Conservation (phyloP, 1,139 yeast species). For the Blastobotrys raffinosifermentans region DNA sequence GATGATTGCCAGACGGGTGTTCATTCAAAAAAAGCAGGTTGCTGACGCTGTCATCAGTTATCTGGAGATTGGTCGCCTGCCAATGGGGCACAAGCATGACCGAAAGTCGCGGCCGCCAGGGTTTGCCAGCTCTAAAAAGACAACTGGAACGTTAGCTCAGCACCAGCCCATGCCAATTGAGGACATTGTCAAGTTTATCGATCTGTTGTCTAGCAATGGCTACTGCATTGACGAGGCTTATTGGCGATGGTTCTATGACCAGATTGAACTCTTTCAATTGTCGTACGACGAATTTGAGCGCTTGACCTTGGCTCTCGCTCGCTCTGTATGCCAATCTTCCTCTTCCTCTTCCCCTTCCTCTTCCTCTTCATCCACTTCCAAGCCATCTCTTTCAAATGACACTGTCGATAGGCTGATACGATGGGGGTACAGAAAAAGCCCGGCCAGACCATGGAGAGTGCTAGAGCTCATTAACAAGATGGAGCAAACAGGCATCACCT, state of each 20-base stretch:
- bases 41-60: slow-evolving; percentile 4
- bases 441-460: slow-evolving; percentile 10
- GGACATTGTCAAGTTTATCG: slow-evolving; percentile 2
- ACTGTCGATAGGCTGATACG: slow-evolving; percentile 2
- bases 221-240: not conserved
- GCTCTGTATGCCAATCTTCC: too few species aligned
- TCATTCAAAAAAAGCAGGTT: slow-evolving; percentile 1
- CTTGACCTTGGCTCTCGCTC: too few species aligned
- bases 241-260: slow-evolving; percentile 1
- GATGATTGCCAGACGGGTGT: slow-evolving; percentile 2
- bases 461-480: slow-evolving; percentile 6
- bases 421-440: slow-evolving; percentile 8
- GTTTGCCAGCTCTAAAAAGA: not conserved
- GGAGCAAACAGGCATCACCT: slow-evolving; percentile 7
- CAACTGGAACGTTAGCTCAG: slow-evolving; percentile 1
- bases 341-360: too few species aligned
- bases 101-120: not conserved
- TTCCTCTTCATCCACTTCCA: too few species aligned
- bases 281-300: too few species aligned
- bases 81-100: not conserved
- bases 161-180: slow-evolving; percentile 4
- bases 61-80: slow-evolving; percentile 6
- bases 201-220: not conserved
- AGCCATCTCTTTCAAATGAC: slow-evolving; percentile 1
- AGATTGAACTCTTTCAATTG: slow-evolving; percentile 2